phyloP scores from a whole-genome alignment of 78 protist species.

The Capsaspora owczarzaki region DNA sequence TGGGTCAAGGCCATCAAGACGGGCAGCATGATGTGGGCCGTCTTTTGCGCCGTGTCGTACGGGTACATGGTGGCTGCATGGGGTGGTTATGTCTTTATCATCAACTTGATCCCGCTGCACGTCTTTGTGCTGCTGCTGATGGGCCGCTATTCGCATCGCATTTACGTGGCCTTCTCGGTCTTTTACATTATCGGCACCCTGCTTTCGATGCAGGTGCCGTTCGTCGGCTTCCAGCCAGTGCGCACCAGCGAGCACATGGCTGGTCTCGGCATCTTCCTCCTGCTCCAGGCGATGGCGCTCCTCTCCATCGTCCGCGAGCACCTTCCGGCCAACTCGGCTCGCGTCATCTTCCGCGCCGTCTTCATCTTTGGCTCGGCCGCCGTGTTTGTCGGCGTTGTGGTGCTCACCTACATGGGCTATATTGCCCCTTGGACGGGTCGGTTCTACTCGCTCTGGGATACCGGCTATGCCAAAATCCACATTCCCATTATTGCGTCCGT shows the following conservation, averaged over 20 bases:
- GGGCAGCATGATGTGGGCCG: constrained; percentile 63
- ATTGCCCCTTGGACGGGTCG: constrained; percentile 32
- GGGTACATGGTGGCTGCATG: constrained; percentile 88
- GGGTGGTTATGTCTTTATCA: constrained; percentile 99
- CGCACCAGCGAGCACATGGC: constrained; percentile 90
- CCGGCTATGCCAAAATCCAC: constrained; percentile 90
- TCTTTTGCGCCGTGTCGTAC: constrained; percentile 68
- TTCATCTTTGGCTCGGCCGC: not conserved
- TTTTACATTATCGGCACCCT: constrained; percentile 80
- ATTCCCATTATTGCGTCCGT: constrained; percentile 98
- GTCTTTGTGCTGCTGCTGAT: constrained; percentile 65
- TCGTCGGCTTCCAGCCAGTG: constrained; percentile 91
- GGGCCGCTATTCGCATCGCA: constrained; percentile 67
- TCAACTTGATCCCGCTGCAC: constrained; percentile 91
- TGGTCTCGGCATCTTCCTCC: constrained; percentile 32
- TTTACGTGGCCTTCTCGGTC: constrained; percentile 83
- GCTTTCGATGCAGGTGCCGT: constrained; percentile 67
- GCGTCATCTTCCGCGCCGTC: not conserved
- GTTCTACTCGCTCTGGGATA: constrained; percentile 86
- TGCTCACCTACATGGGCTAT: not conserved
- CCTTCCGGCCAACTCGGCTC: constrained; percentile 8
- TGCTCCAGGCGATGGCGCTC: constrained; percentile 53
- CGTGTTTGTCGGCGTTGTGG: not conserved
- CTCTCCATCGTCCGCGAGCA: constrained; percentile 42
- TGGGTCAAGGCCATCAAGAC: constrained; percentile 83